Evolutionary conservation across 371 early-diverging fungal species (phyloP), one percentile per base, ranked within the genome.

Genomic region (Mucor plumbeus): DNA sequence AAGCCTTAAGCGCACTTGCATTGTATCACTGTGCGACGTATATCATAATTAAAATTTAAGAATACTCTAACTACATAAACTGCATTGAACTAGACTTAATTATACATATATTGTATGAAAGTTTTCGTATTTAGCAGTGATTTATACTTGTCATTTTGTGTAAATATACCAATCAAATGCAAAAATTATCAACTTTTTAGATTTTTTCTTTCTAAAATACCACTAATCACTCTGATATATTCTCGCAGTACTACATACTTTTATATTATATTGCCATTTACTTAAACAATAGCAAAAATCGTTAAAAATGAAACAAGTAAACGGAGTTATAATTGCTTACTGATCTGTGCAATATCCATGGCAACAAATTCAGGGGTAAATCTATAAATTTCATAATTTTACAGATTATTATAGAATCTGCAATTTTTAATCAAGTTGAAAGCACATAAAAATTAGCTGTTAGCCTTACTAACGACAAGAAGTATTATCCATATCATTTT

Each of bases 1-100:
- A 44, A 17, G 7, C n/a, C n/a, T 44, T 5, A 5, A 50, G 11
- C 26, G 13, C 11, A 10, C 9, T 21, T 21, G 21, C 9, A 21
- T 50, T 13, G 50, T 50, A 11, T 11, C 50, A 50, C 26, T 50
- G 50, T 50, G 26, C 50, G 7, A 50, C 50, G 21, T 26, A 10
- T 26, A 50, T 19, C 11, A 19, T 50, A 50, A 50, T 50, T 50
- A 26, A 50, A 50, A 50, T 26, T 50, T 50, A 50, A 21, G 50
- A 10, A 50, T 50, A 11, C 50, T 50, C 50, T 21, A 50, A 50
- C 26, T 26, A 21, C 26, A 50, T 50, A 19, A 50, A 50, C 19
- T 21, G 0, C 11, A 21, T 50, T 19, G 19, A 50, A 21, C 26
- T 50, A 50, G 55, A 55, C 55, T 55, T 15, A 35, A 34, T 33